These are phyloP conservation scores for Candida ulmi DNA, from an alignment of 805 yeast species.

Conservation along the genomic window DNA sequence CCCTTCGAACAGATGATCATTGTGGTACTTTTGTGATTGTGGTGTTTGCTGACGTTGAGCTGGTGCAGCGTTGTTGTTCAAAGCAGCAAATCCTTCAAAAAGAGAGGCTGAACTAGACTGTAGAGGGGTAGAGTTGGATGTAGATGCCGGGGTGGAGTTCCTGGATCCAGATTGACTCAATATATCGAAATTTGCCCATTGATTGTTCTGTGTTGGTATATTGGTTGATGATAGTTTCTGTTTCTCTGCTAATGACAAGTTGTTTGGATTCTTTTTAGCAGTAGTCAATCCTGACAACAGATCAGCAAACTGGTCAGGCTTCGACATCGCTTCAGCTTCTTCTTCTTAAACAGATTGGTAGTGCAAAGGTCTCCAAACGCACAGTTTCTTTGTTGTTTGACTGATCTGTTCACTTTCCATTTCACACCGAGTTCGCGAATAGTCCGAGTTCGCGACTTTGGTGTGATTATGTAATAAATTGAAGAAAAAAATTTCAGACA, in stretches of 20 bases:
- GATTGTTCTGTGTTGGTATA: conserved; percentile 4
- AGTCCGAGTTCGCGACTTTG: too few species aligned
- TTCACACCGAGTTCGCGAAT: too few species aligned
- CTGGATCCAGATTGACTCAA: conserved; percentile 13
- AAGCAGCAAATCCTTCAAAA: conserved; percentile 20
- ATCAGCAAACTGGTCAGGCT: conserved; percentile 23
- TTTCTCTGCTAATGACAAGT: conserved; percentile 30
- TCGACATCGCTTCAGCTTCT: too few species aligned
- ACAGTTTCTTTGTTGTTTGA: too few species aligned
- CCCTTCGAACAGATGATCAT: conserved; percentile 18
- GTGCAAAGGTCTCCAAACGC: too few species aligned
- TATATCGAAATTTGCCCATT: conserved; percentile 35
- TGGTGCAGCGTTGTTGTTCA: conserved; percentile 1
- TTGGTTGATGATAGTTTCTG: conserved; percentile 18
- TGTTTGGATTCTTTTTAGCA: conserved; percentile 21
- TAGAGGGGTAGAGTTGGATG: neutral
- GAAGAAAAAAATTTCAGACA: neutral
- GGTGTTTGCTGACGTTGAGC: neutral
- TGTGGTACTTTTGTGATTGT: conserved; percentile 1
- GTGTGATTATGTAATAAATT: neutral
- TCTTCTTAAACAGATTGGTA: too few species aligned
- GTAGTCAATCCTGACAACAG: conserved; percentile 14
- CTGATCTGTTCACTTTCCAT: too few species aligned
- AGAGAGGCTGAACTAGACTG: conserved; percentile 3
- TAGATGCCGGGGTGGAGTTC: neutral